phyloP scores from a whole-genome alignment of 768 basidiomycete genomes.

The Amanita pseudoporphyria region DNA sequence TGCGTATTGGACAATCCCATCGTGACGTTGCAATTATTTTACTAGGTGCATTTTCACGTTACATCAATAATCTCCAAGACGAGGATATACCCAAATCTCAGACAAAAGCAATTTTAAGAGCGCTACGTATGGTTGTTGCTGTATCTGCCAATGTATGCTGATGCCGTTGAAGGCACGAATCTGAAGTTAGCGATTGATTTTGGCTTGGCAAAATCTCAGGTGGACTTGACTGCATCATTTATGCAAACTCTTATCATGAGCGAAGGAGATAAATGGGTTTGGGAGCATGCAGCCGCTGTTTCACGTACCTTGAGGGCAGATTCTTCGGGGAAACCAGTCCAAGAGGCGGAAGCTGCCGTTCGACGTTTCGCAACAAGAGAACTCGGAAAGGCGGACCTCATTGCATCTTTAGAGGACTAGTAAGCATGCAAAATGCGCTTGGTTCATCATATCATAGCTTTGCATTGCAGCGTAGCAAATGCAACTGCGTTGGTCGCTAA shows the following conservation, averaged over 20 bases:
- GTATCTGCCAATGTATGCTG: background rate
- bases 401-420: conserved; percentile 88
- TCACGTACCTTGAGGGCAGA: conserved; percentile 62
- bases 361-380: conserved; percentile 83
- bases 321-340: conserved; percentile 63
- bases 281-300: conserved; percentile 55
- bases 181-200: conserved; percentile 90
- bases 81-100: conserved; percentile 60
- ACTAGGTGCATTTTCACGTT: conserved; percentile 85
- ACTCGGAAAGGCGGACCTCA: conserved; percentile 65
- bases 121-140: conserved; percentile 47
- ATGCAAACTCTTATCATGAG: conserved; percentile 95
- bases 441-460: background rate
- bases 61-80: conserved; percentile 82
- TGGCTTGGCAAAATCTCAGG: conserved; percentile 72
- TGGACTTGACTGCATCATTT: conserved; percentile 84
- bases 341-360: conserved; percentile 65
- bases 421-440: conserved; percentile 26
- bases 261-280: conserved; percentile 90
- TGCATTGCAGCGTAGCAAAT: conserved; percentile 64
- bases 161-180: conserved; percentile 46
- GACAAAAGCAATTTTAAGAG: conserved; percentile 68
- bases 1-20: conserved; percentile 67
- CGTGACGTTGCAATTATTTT: conserved; percentile 81
- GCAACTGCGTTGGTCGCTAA: conserved; percentile 46